Percentiles rank a stretch among this genome's conserved stretches.
Conservation (phyloP, 2,329 filamentous ascomycete species). For the Pseudogymnoascus sp. region DNA sequence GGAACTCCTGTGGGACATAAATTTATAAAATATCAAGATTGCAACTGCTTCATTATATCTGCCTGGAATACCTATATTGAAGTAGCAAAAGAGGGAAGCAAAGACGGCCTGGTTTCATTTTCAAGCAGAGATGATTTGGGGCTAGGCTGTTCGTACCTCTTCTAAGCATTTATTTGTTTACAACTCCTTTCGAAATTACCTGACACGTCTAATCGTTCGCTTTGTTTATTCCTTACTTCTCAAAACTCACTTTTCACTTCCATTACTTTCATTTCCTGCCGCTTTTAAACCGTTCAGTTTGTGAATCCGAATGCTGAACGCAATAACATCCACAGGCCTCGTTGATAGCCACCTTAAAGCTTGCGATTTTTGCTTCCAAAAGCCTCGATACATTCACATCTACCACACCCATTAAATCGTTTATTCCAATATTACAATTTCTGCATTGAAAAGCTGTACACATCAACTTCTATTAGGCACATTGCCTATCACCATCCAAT, state of each 20-base stretch:
- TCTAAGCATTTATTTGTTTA: not conserved
- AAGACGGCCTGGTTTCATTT: not conserved
- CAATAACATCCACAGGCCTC: not conserved
- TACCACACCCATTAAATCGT: not conserved
- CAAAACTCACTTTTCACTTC: not conserved
- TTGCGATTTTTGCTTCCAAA: not conserved
- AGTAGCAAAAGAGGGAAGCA: not conserved
- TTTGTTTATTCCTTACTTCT: not conserved
- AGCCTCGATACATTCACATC: no score
- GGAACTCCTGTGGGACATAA: no score
- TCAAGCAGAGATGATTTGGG: not conserved
- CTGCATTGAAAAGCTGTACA: not conserved
- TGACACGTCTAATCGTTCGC: not conserved
- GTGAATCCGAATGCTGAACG: not conserved
- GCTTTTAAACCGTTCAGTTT: not conserved
- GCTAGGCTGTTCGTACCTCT: not conserved
- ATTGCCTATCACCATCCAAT: not conserved
- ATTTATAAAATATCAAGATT: not conserved
- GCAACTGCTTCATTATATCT: not conserved
- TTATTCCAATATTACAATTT: not conserved
- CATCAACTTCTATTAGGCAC: not conserved
- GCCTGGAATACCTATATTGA: not conserved
- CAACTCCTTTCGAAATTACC: not conserved
- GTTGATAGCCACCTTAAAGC: not conserved
- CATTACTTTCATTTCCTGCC: not conserved